Base-by-base conservation (phyloP, 768 basidiomycete genomes). In the Podaxis sp. region DNA sequence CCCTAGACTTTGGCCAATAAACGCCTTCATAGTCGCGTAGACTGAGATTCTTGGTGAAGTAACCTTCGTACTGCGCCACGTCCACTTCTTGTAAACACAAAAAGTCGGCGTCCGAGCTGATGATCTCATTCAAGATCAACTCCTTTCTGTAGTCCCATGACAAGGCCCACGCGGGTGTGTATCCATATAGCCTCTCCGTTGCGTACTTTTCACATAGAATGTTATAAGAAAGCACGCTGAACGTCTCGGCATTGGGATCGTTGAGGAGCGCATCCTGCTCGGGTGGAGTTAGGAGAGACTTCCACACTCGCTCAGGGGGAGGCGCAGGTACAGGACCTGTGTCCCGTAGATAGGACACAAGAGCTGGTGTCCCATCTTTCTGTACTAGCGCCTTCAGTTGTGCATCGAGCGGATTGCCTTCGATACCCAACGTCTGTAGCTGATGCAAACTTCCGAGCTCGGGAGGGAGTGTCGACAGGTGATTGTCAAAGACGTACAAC, bases 31-130 rank as follows among this genome's bases (percentile, higher is more conserved):
- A 99, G 9, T 87, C 96, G 26, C 87, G 85, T 51, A 82, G 80
- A 60, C 80, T 78, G 42, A 99, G 80, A 65, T 87, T 81, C 70
- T 87, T 87, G 63, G 84, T 76, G 75, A 99, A 96, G 75, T 87
- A 97, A 51, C 95, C 94, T 76, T 96, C 92, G 73, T 90, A 99
- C 73, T 94, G 91, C 30, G 89, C 88, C 64, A 87, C 90, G 69
- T 96, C 96, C 66, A 98, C 92, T 76, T 99, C 97, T 73, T 99
- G 96, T 63, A 99, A 75, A 73, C 97, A 99, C 57, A 99, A 73
- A 68, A 99, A 89, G 75, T 99, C 97, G 59, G 92, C 84, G 44
- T 90, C 84, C 66, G 91, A 87, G 67, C 84, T 84, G 73, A 88
- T 81, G 54, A 98, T 80, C 77, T 99, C 96, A 39, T 87, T 83